Evolutionary conservation across 352 stramenopile species (phyloP), one percentile per base, ranked within the genome.

Genomic region (Pythium periplocum): DNA sequence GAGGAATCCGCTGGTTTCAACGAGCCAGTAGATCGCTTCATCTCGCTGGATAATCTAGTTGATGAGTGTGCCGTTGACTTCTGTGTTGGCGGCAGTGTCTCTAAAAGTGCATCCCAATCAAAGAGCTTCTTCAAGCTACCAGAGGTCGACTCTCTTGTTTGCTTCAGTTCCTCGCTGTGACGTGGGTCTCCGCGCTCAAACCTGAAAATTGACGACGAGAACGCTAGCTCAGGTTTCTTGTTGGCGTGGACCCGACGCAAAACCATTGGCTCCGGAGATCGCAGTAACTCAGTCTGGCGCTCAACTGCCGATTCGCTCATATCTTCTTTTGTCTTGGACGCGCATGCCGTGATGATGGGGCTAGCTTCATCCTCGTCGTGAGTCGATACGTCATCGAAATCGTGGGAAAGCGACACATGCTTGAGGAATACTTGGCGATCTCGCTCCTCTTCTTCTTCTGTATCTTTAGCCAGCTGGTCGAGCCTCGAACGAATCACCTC

Each of bases 31-130:
- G 17, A 26, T 26, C 17, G 17, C 17, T 26, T 26, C 17, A 26
- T 26, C 17, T 26, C 17, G 17, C 17, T 26, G 17, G 17, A 26
- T 26, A 26, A 26, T 26, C 17, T 26, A 26, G 17, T 26, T 26
- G 17, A 26, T 26, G 17, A 26, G 17, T 26, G 17, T 26, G 17
- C 17, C 17, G 17, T 26, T 26, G 17, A 26, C 17, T 26, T 26
- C 17, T 26, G 17, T 26, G 17, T 26, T 26, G 17, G 60, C 52
- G 36, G 59, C 60, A 10, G 9, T 17, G 34, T 0, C 8, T 60
- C 46, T 4, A 89, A 56, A 1, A 87, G 44, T n/a, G 71, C 79
- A 7, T 80, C 72, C 54, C 83, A 86, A 38, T 83, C 71, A 48
- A 83, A 87, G 9, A 87, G 48, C 9, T 48, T 64, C 3, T 12